These are phyloP conservation scores for Panellus pusillus DNA, from an alignment of 768 basidiomycete species.

Conservation along the genomic window DNA sequence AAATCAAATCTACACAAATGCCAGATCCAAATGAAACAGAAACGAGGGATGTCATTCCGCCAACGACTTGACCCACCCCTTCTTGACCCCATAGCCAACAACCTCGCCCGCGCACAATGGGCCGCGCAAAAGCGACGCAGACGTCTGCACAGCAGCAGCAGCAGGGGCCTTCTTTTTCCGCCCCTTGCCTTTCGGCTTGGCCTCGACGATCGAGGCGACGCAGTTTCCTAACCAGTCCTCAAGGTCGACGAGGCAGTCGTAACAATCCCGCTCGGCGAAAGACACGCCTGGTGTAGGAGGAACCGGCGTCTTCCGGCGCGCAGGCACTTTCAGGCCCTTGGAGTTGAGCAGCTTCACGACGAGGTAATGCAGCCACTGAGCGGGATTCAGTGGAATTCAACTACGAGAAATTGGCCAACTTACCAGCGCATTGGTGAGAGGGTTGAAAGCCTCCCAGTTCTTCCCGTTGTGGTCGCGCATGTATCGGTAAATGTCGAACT, in stretches of 20 bases:
- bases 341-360: conserved; percentile 65
- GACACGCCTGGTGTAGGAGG: conserved; percentile 28
- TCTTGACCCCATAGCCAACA: conserved; percentile 58
- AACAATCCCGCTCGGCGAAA: conserved; percentile 68
- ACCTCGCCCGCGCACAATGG: conserved; percentile 59
- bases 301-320: conserved; percentile 40
- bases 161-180: conserved; percentile 28
- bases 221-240: conserved; percentile 56
- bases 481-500: conserved; percentile 92
- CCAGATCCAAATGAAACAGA: too few species aligned
- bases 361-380: conserved; percentile 91
- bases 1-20: too few species aligned
- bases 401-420: conserved; percentile 21
- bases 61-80: conserved; percentile 52
- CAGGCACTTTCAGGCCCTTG: conserved; percentile 63
- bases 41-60: too few species aligned
- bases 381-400: conserved; percentile 12
- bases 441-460: conserved; percentile 76
- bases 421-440: conserved; percentile 90
- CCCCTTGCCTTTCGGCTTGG: conserved; percentile 33
- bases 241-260: conserved; percentile 65
- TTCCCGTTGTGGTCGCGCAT: conserved; percentile 67
- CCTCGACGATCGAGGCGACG: conserved; percentile 37
- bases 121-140: conserved; percentile 21
- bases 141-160: conserved; percentile 19